Percentiles rank a stretch among this genome's conserved stretches.
These are phyloP conservation scores for Mycena belliarum DNA, from an alignment of 768 basidiomycete genomes.

Conservation along the genomic window DNA sequence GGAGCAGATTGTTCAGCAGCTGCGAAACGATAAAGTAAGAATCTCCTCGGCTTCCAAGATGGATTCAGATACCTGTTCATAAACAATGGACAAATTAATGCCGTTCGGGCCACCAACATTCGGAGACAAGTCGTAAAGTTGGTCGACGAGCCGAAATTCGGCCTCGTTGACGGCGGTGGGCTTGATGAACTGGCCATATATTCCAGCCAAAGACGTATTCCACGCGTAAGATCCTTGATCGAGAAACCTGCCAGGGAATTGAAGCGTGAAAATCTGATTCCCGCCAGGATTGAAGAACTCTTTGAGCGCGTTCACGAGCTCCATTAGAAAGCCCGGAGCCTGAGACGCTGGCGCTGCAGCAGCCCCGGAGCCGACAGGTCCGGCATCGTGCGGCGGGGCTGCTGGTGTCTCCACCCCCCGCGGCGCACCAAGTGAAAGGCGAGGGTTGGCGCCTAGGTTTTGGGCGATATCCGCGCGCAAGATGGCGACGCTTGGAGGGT, in stretches of 20 bases:
- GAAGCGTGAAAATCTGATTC: slow-evolving; percentile 29
- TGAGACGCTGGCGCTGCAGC: not conserved
- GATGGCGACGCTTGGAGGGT: not conserved
- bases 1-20: slow-evolving; percentile 29
- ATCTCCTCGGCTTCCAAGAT: too few relatives aligned
- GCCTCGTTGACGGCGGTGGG: slow-evolving; percentile 30
- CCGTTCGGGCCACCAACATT: slow-evolving; percentile 29
- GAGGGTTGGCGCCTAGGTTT: not conserved
- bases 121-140: slow-evolving; percentile 26
- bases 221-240: slow-evolving; percentile 27
- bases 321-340: not conserved
- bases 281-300: slow-evolving; percentile 26
- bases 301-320: not conserved
- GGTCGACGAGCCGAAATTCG: slow-evolving; percentile 31
- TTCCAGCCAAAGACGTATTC: slow-evolving; percentile 26
- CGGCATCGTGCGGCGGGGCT: not conserved
- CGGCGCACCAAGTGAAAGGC: not conserved
- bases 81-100: slow-evolving; percentile 28
- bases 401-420: not conserved
- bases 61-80: slow-evolving; percentile 18
- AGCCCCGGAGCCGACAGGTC: not conserved
- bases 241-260: slow-evolving; percentile 30
- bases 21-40: not conserved
- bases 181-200: slow-evolving; percentile 32
- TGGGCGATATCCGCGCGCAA: not conserved